Evolutionary conservation across 2,329 filamentous ascomycete genomes (phyloP).

Genomic region (Fusarium solani-melongenae): DNA sequence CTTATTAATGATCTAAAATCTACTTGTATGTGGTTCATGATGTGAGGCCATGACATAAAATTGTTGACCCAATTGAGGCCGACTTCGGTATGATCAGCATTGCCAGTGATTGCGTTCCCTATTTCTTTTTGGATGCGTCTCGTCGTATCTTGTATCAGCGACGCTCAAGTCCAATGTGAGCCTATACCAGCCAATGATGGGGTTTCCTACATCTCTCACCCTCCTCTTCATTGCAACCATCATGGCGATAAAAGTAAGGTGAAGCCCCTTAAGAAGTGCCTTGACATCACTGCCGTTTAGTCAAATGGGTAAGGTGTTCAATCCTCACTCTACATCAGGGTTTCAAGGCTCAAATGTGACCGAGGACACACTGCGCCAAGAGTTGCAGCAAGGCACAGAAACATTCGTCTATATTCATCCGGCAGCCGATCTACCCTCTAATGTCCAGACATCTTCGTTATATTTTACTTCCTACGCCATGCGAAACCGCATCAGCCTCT

Average conservation of each 20-base stretch:
- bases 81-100: neutral
- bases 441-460: conserved; percentile 27
- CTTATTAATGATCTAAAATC: conserved; percentile 48
- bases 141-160: neutral
- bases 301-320: neutral
- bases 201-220: neutral
- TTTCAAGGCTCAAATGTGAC: neutral
- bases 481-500: conserved; percentile 41
- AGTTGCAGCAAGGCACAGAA: neutral
- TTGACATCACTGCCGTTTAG: neutral
- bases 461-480: conserved; percentile 46
- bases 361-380: neutral
- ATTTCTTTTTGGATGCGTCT: neutral
- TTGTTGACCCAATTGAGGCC: neutral
- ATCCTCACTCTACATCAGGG: too few relatives aligned
- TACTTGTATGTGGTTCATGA: conserved; percentile 18
- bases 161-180: neutral
- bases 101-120: neutral
- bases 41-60: neutral
- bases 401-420: conserved; percentile 33
- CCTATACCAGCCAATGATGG: neutral
- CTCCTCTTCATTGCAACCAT: neutral
- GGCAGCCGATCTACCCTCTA: conserved; percentile 29
- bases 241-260: neutral
- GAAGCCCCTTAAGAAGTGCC: neutral